Base-by-base conservation (phyloP, 768 basidiomycete genomes). In the Boletus tomentosulus region DNA sequence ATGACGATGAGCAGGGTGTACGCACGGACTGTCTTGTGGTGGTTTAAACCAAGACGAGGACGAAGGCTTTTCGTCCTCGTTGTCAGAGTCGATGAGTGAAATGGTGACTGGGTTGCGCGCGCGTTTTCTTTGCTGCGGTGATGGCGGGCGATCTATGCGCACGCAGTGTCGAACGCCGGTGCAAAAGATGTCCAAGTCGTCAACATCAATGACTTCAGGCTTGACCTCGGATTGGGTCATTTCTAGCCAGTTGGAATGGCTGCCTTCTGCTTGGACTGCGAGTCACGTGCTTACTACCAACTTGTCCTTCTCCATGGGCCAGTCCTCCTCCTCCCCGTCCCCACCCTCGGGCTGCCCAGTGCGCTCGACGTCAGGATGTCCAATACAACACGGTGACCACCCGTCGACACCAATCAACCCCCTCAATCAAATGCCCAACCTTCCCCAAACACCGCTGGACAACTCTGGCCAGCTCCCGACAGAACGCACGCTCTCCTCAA, bases 381-480 rank as follows among this genome's bases (percentile, higher is more conserved):
- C 80, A 15, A 60, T 81, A 37, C 70, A 74, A 34, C 76, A 80
- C 34, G 76, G 80, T 11, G 79, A 84, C 59, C 82, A 86, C 57
- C 71, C 73, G 37, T 59, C 64, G 13, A 61, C 71, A 22, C 55
- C 58, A 11, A 67, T 94, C 50, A 89, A 91, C 66, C 81, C 82
- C 0, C 71, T 78, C 48, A 98, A 97, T 73, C 85, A 94, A 63
- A 97, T 98, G 80, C 96, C 96, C 1, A 62, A 71, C n/a, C 83
- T 95, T 31, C 77, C 87, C 0, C 91, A 95, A 64, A 72, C 75
- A 0, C 84, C 81, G 1, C 55, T 70, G 8, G 77, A 81, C 6
- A 86, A 92, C 67, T 66, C 71, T 2, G 57, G 76, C 2, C 72
- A 75, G 37, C 78, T 98, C 19, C 88, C 94, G 3, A 87, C 83